Base-by-base conservation (phyloP, 768 basidiomycete genomes). In the Mycena polygramma region DNA sequence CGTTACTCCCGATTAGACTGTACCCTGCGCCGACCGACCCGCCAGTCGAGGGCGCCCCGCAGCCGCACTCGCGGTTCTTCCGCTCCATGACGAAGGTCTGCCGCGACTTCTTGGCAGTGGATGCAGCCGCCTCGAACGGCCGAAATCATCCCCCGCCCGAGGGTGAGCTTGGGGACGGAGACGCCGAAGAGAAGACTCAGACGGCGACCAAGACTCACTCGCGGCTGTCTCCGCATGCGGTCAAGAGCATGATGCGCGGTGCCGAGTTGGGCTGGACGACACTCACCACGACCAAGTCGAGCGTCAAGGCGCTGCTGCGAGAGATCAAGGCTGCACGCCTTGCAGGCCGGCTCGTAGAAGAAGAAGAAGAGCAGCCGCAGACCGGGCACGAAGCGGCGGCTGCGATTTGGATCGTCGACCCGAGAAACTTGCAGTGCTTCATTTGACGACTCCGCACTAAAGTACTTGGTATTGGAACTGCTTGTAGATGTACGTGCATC, bases 241-340 rank as follows among this genome's bases (percentile, higher is more conserved):
- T 94, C 7, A 85, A 89, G 67, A 94, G 92, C 66, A 83, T 96
- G 82, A 80, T 91, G 36, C 88, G 88, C 75, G 95, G 95, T 14
- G 88, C 91, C 0, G 81, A 82, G 54, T 80, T 87, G 39, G 90
- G 91, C 0, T 91, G 93, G 92, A 96, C 95, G 68, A 94, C 93
- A 14, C 81, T 97, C 59, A 96, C 95, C 2, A 94, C 94, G 7
- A 97, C 96, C 74, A 86, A 89, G 73, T 87, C 91, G 41, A 94
- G 94, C 73, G 89, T 96, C 36, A 91, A 87, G 75, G 90, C 90
- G 35, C 84, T 96, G 24, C 71, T 95, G 67, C 83, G 89, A 69
- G 92, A 92, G 78, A 87, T 95, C 79, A 87, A 84, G 68, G 75
- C 79, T 22, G 81, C 82, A 1, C 81, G 81, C 46, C 71, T 81